Base-by-base conservation (phyloP, 1,284 basidiomycete genomes). In the Pulveroboletus sp. region DNA sequence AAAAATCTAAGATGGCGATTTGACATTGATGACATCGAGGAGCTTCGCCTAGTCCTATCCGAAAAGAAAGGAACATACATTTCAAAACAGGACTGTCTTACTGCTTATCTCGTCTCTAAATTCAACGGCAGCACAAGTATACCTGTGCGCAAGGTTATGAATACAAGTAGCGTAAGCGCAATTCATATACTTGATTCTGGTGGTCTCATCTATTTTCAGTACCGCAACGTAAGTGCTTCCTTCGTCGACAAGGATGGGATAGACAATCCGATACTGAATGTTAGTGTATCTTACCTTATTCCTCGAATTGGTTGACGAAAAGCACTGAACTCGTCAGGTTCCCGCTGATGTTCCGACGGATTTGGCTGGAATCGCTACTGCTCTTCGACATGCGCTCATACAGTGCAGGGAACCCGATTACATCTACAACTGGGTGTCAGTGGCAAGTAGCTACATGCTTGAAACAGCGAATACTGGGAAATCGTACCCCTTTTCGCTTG, bases 31-130 rank as follows among this genome's bases (percentile, higher is more conserved):
- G 55, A 68, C 12, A 53, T 63, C 19, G 50, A 42, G 8, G 48
- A 44, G 4, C 61, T 71, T 46, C 64, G 63, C n/a, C 55, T 53
- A 32, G 37, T 26, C 21, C 53, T 70, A 36, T 54, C 53, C 29
- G 50, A 8, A 32, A 42, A 47, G 33, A 41, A 43, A 29, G 49
- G 41, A 15, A 17, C 8, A 16, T 59, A 49, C 42, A 51, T 73
- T 16, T 62, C 62, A 5, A 56, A 56, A 9, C 72, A 74, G 10
- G 73, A 75, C 47, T 69, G 69, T 51, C 60, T 75, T 48, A 65
- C 63, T 1, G 73, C 74, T 17, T 71, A 68, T 51, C 21, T 74
- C 9, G 60, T 67, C 19, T 50, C 57, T 6, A 52, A 65, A 8
- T 53, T 73, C 4, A 70, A 68, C 36, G 45, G 61, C 4, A 56